phyloP scores from a whole-genome alignment of 148 eudicot genomes.

The Rhododendron molle region DNA sequence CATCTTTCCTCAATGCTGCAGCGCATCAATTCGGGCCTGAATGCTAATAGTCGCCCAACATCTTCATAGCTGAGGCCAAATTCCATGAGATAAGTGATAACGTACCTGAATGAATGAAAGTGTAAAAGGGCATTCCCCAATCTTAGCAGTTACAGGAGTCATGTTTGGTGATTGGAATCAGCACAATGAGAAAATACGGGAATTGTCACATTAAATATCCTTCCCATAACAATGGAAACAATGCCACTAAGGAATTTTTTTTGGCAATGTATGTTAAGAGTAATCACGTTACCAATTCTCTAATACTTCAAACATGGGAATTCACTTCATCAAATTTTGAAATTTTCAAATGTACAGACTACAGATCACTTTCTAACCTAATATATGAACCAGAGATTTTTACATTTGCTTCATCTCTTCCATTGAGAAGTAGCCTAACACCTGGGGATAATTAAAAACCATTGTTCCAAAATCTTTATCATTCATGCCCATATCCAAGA shows the following conservation, averaged over 20 bases:
- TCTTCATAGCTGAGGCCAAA: constrained; percentile 77
- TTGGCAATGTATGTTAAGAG: no score
- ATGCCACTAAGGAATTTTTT: not conserved
- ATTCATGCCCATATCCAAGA: constrained; percentile 84
- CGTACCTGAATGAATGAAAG: constrained; percentile 48
- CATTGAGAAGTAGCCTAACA: constrained; percentile 65
- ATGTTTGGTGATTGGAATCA: not conserved
- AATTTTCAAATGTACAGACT: not conserved
- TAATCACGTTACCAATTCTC: no score
- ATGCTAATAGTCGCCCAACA: constrained; percentile 73
- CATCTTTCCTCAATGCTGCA: constrained; percentile 84
- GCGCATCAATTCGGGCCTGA: constrained; percentile 82
- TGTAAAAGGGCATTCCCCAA: not conserved
- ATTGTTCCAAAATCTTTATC: constrained; percentile 91
- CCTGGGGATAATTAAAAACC: constrained; percentile 88
- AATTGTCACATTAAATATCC: not conserved
- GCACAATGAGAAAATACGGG: not conserved
- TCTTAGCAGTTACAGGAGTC: not conserved
- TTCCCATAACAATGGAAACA: not conserved
- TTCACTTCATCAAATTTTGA: not conserved
- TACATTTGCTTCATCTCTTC: constrained; percentile 95
- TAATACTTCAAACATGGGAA: no score
- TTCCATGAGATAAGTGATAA: constrained; percentile 70
- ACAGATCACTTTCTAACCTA: not conserved
- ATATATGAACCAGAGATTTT: not conserved